Evolutionary conservation across 129 eudicot genomes (phyloP).

Genomic region (Heracleum sosnowskyi): DNA sequence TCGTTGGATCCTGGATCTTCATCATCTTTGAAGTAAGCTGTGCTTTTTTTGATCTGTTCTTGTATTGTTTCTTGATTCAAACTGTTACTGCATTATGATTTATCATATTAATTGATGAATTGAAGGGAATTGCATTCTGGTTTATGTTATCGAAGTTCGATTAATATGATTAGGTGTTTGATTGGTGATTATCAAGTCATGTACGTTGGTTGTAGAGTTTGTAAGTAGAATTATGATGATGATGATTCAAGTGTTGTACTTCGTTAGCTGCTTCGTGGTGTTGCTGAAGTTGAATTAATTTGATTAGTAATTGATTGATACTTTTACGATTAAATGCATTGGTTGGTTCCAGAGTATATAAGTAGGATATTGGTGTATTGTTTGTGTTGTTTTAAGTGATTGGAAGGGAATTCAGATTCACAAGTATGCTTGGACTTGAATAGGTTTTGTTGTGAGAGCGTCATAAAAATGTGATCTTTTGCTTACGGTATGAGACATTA

Average conservation of each 20-base stretch:
- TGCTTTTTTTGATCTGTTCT: neutral
- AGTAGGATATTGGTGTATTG: neutral
- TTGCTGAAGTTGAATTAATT: neutral
- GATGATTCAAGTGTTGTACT: no score
- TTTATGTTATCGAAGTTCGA: neutral
- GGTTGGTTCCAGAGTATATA: neutral
- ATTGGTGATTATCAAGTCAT: neutral
- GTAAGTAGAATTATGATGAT: no score
- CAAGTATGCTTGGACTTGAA: neutral
- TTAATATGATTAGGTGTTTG: neutral
- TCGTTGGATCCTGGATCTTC: slow-evolving; percentile 60
- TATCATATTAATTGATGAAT: neutral
- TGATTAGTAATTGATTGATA: neutral
- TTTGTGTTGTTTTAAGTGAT: neutral
- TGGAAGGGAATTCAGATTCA: neutral
- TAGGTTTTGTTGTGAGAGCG: neutral
- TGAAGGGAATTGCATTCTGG: no score
- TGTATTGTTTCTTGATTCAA: neutral
- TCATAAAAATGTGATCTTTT: neutral
- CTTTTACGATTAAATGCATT: neutral
- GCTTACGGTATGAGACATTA: neutral
- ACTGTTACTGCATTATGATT: neutral
- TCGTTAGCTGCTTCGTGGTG: no score
- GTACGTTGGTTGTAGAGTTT: neutral
- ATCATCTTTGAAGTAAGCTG: slow-evolving; percentile 14